Evolutionary conservation across 768 basidiomycete genomes (phyloP), one percentile per base, ranked within the genome.

Genomic region (Russula foetens): DNA sequence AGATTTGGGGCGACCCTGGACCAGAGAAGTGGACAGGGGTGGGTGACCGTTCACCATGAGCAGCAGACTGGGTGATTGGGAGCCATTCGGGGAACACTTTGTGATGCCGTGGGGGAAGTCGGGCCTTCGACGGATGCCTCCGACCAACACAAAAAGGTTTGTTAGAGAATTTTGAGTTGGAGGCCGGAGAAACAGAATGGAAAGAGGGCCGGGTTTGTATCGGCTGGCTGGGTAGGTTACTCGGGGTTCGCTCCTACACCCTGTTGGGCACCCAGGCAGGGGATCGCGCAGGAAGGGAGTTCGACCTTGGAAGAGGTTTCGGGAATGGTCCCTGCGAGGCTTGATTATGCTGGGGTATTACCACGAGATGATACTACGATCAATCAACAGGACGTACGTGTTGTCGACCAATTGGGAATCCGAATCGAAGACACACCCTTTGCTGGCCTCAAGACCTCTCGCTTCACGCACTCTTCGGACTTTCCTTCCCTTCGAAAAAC

Each of bases 11-110:
- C 44, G 31, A 62, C 59, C 9, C n/a, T 31, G 38, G 61, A 23
- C 61, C 61, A 62, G 39, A 53, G 50, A 11, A n/a, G 48, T n/a
- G 61, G 55, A 23, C 38, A 35, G 7, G 33, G n/a, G 52, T 58
- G 49, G 2, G 57, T 19, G 15, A 53, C 29, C 8, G 44, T 29
- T 11, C 61, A 44, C 61, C 61, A 62, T 21, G n/a, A 21, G n/a
- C n/a, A n/a, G 12, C 38, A 49, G 43, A 57, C 24, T 59, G 61
- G 9, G 61, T 62, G 51, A 62, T 59, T 15, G 57, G 50, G 43
- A 62, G 56, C 61, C 61, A 62, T 7, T 53, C 57, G 15, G 60
- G n/a, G 31, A 41, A 51, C 31, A 45, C 29, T 35, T 50, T 51
- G 24, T 38, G 43, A 61, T 51, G 39, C 19, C 3, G 24, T n/a